phyloP scores from a whole-genome alignment of 345 rosid species.

The Firmiana major region DNA sequence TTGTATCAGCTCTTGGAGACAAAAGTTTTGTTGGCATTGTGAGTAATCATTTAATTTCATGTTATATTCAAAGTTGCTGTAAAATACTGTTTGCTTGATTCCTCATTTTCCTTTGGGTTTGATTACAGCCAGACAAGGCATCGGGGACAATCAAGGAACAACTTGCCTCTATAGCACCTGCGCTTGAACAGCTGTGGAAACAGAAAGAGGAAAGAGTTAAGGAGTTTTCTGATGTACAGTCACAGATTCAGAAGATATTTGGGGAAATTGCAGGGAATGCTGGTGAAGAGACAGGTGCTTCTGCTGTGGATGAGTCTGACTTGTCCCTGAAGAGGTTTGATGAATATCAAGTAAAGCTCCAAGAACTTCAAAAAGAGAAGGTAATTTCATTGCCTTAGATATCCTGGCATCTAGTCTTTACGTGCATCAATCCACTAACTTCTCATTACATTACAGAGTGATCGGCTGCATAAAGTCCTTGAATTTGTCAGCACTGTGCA shows the following conservation, averaged over 20 bases:
- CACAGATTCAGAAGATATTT: conserved; percentile 87
- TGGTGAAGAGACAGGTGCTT: conserved; percentile 34
- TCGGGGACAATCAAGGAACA: conserved; percentile 95
- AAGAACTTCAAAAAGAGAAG: conserved; percentile 93
- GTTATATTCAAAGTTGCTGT: background rate
- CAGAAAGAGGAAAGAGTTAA: conserved; percentile 86
- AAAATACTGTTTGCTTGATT: background rate
- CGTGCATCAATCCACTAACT: conserved; percentile 13
- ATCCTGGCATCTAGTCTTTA: background rate
- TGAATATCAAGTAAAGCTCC: conserved; percentile 71
- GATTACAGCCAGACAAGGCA: conserved; percentile 67
- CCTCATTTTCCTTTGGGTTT: conserved; percentile 20
- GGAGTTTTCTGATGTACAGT: conserved; percentile 71
- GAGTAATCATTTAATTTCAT: conserved; percentile 27
- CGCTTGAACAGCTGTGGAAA: conserved; percentile 82
- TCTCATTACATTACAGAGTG: conserved; percentile 50
- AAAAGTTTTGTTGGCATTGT: conserved; percentile 63
- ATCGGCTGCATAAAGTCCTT: conserved; percentile 82
- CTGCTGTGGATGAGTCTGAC: conserved; percentile 78
- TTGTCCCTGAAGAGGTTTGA: conserved; percentile 75
- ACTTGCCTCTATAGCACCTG: conserved; percentile 89
- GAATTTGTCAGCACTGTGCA: conserved; percentile 93
- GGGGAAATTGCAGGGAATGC: conserved; percentile 74
- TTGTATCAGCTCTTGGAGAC: conserved; percentile 81
- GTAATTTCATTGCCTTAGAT: conserved; percentile 27